phyloP scores from a whole-genome alignment of 768 basidiomycete species.

The Psilocybe sp. region DNA sequence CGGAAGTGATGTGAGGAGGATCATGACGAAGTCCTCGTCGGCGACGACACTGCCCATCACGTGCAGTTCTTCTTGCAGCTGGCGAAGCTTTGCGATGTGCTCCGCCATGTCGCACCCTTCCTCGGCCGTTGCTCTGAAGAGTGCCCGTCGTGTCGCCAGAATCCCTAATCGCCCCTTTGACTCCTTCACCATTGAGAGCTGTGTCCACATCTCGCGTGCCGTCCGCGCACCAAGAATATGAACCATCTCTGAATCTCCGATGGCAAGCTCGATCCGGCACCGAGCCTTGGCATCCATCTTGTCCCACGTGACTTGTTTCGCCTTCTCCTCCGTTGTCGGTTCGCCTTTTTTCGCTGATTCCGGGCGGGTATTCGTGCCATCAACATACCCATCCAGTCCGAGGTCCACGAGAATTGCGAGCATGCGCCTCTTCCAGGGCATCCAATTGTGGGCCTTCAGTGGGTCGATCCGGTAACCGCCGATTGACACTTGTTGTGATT shows the following conservation, averaged over 20 bases:
- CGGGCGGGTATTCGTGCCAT: conserved; percentile 13
- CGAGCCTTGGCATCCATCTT: conserved; percentile 18
- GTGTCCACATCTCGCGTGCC: conserved; percentile 23
- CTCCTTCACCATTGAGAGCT: conserved; percentile 23
- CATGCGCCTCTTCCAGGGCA: conserved; percentile 24
- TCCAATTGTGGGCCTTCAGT: conserved; percentile 25
- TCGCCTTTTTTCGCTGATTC: conserved; percentile 10
- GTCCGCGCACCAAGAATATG: conserved; percentile 21
- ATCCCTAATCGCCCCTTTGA: conserved; percentile 20
- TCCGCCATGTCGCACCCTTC: conserved; percentile 24
- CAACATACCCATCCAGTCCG: conserved; percentile 22
- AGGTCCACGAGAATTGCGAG: conserved; percentile 23
- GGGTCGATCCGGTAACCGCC: conserved; percentile 19
- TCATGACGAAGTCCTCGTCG: conserved; percentile 29
- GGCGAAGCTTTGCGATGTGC: conserved; percentile 20
- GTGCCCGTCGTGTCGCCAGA: conserved; percentile 15
- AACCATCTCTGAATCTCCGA: conserved; percentile 22
- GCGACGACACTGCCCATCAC: conserved; percentile 18
- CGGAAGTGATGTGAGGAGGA: conserved; percentile 25
- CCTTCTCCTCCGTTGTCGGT: conserved; percentile 10
- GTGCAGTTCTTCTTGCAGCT: conserved; percentile 23
- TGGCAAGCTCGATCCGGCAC: conserved; percentile 19
- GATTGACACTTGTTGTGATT: conserved; percentile 5
- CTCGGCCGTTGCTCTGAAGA: conserved; percentile 20
- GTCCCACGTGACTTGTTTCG: conserved; percentile 11